Evolutionary conservation across 768 basidiomycete species (phyloP), one percentile per base, ranked within the genome.

Genomic region (Trametes villosa): DNA sequence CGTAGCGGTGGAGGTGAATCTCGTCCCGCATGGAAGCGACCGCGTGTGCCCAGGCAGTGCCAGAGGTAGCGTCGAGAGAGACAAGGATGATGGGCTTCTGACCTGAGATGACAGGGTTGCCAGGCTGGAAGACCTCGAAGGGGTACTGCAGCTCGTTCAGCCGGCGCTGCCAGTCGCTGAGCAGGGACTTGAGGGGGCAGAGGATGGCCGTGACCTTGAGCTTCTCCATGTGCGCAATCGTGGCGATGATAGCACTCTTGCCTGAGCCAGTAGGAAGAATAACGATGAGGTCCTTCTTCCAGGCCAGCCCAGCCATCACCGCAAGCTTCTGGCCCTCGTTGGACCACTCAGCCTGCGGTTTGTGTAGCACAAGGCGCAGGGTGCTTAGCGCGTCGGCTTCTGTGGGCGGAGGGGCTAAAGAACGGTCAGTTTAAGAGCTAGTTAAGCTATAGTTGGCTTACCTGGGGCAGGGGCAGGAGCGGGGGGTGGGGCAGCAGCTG

Each of bases 201-300:
- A 56, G 44, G 9, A 56, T 33, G 3, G 44, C 54, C 18, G 54
- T 56, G 22, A 56, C 24, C 13, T 56, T 56, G 31, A 56, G 44
- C 11, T 47, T 56, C 45, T 56, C 54, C 30, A 56, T 42, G 31
- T 56, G 46, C 20, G 54, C 40, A 20, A 56, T 36, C 5, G 45
- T 56, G 3, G 54, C 54, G 2, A 56, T 31, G 1, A 56, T 20
- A 20, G 54, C 54, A 56, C 54, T 56, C 31, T 56, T 56, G 42
- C 54, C 54, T 13, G 54, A 56, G 5, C 54, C 54, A 22, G 54
- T 56, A 15, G 54, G 54, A 46, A 56, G 54, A 22, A 56, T 56
- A 33, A 56, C 45, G 13, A 56, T 44, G 2, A 56, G 31, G 24
- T 56, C 54, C 24, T 56, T 22, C 26, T 47, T 26, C 45, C 54